Evolutionary conservation across 2,329 filamentous ascomycete species (phyloP).

Genomic region (Aureobasidium sp.): DNA sequence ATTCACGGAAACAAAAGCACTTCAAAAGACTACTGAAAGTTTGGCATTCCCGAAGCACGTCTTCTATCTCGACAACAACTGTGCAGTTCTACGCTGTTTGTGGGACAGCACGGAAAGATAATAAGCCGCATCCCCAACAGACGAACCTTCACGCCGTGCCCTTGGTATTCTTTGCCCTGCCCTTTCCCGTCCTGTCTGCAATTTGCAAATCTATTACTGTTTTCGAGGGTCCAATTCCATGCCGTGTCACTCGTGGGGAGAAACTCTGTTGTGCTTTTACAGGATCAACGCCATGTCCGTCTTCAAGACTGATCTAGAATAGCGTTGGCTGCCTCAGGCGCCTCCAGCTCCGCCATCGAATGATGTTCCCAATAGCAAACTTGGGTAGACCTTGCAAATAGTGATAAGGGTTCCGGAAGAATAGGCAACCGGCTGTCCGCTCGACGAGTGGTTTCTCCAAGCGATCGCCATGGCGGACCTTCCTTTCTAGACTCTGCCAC

Average conservation of each 20-base stretch:
- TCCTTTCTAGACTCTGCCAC: constrained; percentile 2
- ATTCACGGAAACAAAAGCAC: too few relatives aligned
- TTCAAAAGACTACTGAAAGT: too few relatives aligned
- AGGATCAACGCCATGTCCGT: neutral
- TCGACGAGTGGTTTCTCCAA: neutral
- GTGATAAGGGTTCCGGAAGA: neutral
- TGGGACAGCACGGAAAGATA: too few relatives aligned
- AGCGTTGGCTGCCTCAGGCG: neutral
- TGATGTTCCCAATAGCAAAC: neutral
- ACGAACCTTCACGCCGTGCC: neutral
- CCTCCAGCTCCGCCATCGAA: neutral
- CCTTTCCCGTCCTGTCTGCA: neutral
- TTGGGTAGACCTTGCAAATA: constrained; percentile 1
- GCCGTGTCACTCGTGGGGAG: neutral
- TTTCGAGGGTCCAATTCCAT: neutral
- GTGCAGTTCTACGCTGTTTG: too few relatives aligned
- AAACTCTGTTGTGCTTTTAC: neutral
- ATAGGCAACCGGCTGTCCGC: neutral
- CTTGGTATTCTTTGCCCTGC: neutral
- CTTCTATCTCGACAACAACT: too few relatives aligned
- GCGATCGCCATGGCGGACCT: neutral
- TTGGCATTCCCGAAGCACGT: too few relatives aligned
- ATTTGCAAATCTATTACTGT: neutral
- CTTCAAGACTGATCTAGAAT: neutral
- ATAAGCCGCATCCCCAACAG: constrained; percentile 10